These are phyloP conservation scores for Citrullus colocynthis DNA, from an alignment of 306 rosid genomes.

Conservation along the genomic window DNA sequence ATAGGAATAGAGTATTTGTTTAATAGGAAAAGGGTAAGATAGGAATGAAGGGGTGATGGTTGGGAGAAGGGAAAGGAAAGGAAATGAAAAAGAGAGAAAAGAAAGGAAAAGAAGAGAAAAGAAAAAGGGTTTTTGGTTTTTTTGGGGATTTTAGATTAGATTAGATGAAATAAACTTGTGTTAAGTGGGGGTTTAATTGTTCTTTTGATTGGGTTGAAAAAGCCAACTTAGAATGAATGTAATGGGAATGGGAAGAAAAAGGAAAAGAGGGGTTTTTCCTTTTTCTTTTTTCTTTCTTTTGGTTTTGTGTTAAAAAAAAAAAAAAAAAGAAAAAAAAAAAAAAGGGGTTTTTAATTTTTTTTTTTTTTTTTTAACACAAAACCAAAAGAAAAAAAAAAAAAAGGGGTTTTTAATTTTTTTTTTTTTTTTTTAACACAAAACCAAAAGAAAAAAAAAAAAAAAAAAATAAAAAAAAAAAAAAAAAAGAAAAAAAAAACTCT, in stretches of 20 bases:
- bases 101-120: background rate
- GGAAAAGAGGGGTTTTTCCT: background rate
- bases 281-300: background rate
- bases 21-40: background rate
- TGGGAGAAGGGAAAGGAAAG: background rate
- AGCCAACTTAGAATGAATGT: background rate
- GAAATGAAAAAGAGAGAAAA: background rate
- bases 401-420: too few relatives aligned
- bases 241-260: background rate
- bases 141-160: background rate
- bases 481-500: background rate
- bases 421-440: too few relatives aligned
- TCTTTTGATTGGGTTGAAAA: constrained; percentile 4
- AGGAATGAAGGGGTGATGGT: background rate
- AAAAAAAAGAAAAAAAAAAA: background rate
- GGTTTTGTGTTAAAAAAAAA: background rate
- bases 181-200: background rate
- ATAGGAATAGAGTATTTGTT: constrained; percentile 9
- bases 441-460: background rate
- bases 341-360: background rate
- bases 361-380: background rate
- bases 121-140: background rate
- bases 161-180: constrained; percentile 6
- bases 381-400: too few relatives aligned
- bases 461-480: too few relatives aligned